Evolutionary conservation across 139 green algal species (phyloP).

Genomic region (Gonium pectorale): DNA sequence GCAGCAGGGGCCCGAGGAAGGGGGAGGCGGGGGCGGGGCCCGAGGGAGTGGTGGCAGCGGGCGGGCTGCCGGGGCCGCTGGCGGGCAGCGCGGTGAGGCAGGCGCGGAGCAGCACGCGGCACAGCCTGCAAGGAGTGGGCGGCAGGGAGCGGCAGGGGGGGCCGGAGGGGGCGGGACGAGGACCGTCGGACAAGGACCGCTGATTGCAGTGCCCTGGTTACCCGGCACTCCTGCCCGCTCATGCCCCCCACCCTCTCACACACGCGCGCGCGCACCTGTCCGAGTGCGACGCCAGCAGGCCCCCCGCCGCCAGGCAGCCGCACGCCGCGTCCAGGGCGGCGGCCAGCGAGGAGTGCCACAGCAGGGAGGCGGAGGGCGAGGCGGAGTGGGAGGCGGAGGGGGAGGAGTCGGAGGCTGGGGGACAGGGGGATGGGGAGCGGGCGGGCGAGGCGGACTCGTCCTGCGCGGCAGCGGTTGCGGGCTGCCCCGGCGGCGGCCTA

Average conservation of each 20-base stretch:
- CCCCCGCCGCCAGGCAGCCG: not conserved
- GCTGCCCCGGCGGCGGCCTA: not conserved
- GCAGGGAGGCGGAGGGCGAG: too few species aligned
- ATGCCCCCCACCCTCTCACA: not conserved
- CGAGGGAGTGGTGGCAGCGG: not conserved
- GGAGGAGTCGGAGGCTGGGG: too few species aligned
- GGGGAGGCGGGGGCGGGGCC: not conserved
- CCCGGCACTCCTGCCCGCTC: too few species aligned
- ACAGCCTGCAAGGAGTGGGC: constrained; percentile 13
- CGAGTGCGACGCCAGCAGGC: not conserved
- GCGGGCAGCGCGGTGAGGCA: not conserved
- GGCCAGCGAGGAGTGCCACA: not conserved
- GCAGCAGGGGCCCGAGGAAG: not conserved
- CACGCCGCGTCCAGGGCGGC: not conserved
- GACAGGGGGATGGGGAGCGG: not conserved
- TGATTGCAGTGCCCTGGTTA: too few species aligned
- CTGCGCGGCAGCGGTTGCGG: not conserved
- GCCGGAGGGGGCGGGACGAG: too few species aligned
- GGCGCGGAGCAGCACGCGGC: not conserved
- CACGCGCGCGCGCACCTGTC: not conserved
- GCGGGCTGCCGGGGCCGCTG: not conserved
- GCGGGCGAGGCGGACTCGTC: too few species aligned
- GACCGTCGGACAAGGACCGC: too few species aligned
- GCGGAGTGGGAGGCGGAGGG: not conserved
- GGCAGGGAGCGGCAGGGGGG: too few species aligned